phyloP scores from a whole-genome alignment of 352 stramenopile species.

The Phytophthora foliorum region DNA sequence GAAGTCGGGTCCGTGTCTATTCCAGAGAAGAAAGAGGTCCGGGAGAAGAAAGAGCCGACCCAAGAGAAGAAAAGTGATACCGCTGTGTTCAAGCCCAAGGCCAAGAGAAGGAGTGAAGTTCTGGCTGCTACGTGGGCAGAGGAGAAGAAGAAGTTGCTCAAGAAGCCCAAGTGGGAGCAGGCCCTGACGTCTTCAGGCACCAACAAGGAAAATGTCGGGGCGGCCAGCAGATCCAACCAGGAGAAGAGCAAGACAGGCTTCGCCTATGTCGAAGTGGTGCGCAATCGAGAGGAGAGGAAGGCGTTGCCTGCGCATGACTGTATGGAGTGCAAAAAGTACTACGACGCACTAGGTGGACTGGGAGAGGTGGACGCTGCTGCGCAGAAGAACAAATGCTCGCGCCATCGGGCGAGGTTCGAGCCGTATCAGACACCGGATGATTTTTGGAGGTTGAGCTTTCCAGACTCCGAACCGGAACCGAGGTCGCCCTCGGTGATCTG shows the following conservation, averaged over 20 bases:
- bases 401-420: conserved; percentile 77
- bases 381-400: conserved; percentile 73
- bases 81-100: conserved; percentile 6
- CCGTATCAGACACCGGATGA: conserved; percentile 87
- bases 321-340: conserved; percentile 83
- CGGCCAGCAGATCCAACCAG: conserved; percentile 2
- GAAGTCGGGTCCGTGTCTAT: not conserved
- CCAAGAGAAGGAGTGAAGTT: conserved; percentile 20
- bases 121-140: conserved; percentile 52
- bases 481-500: conserved; percentile 21
- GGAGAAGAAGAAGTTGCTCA: conserved; percentile 45
- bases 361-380: conserved; percentile 44
- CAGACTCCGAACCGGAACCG: conserved; percentile 54
- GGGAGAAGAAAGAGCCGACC: conserved; percentile 1
- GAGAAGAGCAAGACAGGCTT: conserved; percentile 33
- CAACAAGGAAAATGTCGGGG: conserved; percentile 27
- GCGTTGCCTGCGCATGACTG: conserved; percentile 75
- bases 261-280: conserved; percentile 81
- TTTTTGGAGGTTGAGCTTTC: conserved; percentile 88
- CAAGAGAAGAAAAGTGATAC: conserved; percentile 9
- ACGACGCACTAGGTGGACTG: conserved; percentile 67
- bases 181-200: conserved; percentile 5
- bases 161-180: conserved; percentile 36
- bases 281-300: conserved; percentile 71
- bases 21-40: conserved; percentile 10